Evolutionary conservation across 352 stramenopile genomes (phyloP).

Genomic region (Phytophthora brassicae): DNA sequence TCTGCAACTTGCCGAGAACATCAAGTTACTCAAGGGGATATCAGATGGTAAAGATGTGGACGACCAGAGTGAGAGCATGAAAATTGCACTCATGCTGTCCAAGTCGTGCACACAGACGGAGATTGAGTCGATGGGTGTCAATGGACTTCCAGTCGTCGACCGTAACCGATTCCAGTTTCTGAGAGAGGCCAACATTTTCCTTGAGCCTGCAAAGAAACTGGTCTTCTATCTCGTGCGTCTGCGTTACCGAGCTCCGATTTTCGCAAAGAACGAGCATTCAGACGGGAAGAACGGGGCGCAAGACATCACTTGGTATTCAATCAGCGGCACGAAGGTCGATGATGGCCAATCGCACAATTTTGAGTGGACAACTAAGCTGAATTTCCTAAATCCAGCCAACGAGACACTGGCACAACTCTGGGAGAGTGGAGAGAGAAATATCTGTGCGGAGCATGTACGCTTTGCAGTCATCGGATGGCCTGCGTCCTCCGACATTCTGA

Average conservation of each 20-base stretch:
- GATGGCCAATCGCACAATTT: neutral
- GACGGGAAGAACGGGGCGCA: neutral
- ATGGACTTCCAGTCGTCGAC: conserved; percentile 2
- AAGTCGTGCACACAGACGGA: neutral
- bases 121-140: neutral
- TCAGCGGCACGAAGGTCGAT: neutral
- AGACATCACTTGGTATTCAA: neutral
- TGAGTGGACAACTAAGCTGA: neutral
- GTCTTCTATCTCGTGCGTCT: conserved; percentile 4
- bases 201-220: neutral
- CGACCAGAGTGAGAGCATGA: neutral
- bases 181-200: conserved; percentile 1
- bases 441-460: neutral
- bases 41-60: neutral
- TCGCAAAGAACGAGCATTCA: neutral
- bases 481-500: conserved; percentile 3
- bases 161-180: conserved; percentile 6
- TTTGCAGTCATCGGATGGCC: conserved; percentile 12
- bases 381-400: conserved; percentile 10
- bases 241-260: neutral
- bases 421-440: neutral
- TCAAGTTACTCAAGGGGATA: neutral
- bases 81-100: conserved; percentile 3
- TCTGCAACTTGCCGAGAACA: neutral
- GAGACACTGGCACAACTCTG: neutral